Percentiles rank a stretch among this genome's conserved stretches.
Evolutionary conservation across 2,329 filamentous ascomycete species (phyloP).

Genomic region (Colletotrichum lini): DNA sequence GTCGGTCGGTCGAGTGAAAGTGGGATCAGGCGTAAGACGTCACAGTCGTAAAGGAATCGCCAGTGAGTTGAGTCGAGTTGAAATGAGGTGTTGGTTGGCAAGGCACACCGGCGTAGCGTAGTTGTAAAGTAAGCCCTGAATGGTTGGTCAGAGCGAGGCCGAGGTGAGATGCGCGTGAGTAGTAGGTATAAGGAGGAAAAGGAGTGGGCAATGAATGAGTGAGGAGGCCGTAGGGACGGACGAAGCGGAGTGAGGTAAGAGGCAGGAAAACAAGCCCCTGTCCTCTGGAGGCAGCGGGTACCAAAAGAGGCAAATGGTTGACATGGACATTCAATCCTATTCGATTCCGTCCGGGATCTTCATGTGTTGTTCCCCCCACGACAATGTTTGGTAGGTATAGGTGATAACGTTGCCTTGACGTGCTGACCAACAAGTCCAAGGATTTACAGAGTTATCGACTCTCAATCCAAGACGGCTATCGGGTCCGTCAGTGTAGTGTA

Average conservation of each 20-base stretch:
- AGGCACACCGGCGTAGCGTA: not conserved
- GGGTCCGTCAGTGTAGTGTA: not conserved
- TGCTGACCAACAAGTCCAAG: slow-evolving; percentile 16
- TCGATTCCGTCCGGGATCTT: not conserved
- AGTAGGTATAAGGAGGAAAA: not conserved
- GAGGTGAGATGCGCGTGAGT: slow-evolving; percentile 1
- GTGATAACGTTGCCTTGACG: not conserved
- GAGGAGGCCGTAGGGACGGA: not conserved
- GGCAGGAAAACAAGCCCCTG: not conserved
- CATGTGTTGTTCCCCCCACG: not conserved
- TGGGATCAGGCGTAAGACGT: slow-evolving; percentile 8
- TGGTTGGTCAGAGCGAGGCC: not conserved
- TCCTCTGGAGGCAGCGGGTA: slow-evolving; percentile 2
- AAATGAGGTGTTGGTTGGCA: not conserved
- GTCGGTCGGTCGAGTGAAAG: slow-evolving; percentile 1
- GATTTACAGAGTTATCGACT: not conserved
- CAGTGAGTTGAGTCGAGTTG: not conserved
- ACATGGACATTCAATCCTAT: not conserved
- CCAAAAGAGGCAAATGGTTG: not conserved
- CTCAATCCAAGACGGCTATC: not conserved
- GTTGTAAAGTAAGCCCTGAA: not conserved
- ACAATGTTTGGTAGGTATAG: not conserved
- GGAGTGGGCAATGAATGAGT: not conserved
- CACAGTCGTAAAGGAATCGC: not conserved
- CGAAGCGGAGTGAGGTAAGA: slow-evolving; percentile 18